Percentiles rank a stretch among this genome's conserved stretches.
These are phyloP conservation scores for Aspergillus olivimuriae DNA, from an alignment of 495 filamentous ascomycete species.

Conservation along the genomic window DNA sequence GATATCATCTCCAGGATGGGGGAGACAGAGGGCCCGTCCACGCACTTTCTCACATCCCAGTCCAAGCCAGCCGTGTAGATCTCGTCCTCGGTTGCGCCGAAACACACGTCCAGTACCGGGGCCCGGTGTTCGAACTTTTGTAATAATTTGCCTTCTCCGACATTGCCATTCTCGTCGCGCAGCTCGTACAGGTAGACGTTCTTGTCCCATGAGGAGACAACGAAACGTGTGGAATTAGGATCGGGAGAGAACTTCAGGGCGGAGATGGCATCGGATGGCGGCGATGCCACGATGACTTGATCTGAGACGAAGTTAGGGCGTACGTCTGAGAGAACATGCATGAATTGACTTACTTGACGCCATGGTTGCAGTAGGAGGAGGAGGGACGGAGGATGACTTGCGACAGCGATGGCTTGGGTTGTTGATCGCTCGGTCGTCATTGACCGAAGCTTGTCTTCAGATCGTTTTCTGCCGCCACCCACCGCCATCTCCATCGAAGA, in stretches of 20 bases:
- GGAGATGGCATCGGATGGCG: slow-evolving; percentile 86
- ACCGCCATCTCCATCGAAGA: slow-evolving; percentile 26
- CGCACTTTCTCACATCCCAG: slow-evolving; percentile 72
- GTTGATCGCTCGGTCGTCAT: slow-evolving; percentile 15
- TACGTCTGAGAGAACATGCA: neutral
- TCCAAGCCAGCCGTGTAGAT: slow-evolving; percentile 83
- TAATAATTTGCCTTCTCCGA: slow-evolving; percentile 55
- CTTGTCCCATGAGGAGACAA: slow-evolving; percentile 93
- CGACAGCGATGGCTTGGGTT: slow-evolving; percentile 2
- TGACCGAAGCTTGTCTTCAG: slow-evolving; percentile 23
- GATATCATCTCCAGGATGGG: too few relatives aligned
- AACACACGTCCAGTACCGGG: slow-evolving; percentile 87
- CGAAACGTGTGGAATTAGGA: slow-evolving; percentile 56
- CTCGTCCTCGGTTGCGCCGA: slow-evolving; percentile 69
- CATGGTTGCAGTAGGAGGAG: slow-evolving; percentile 23
- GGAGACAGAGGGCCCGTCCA: too few relatives aligned
- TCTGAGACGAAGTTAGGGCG: slow-evolving; percentile 24
- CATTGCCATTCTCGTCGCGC: slow-evolving; percentile 48
- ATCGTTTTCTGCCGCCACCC: slow-evolving; percentile 28
- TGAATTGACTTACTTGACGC: slow-evolving; percentile 30
- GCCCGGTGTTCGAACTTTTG: slow-evolving; percentile 74
- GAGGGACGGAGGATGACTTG: neutral
- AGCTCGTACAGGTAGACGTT: slow-evolving; percentile 86
- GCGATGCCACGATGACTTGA: slow-evolving; percentile 44
- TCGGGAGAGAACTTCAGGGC: slow-evolving; percentile 75